These are phyloP conservation scores for Silybum marianum DNA, from an alignment of 129 eudicot genomes.

Conservation along the genomic window DNA sequence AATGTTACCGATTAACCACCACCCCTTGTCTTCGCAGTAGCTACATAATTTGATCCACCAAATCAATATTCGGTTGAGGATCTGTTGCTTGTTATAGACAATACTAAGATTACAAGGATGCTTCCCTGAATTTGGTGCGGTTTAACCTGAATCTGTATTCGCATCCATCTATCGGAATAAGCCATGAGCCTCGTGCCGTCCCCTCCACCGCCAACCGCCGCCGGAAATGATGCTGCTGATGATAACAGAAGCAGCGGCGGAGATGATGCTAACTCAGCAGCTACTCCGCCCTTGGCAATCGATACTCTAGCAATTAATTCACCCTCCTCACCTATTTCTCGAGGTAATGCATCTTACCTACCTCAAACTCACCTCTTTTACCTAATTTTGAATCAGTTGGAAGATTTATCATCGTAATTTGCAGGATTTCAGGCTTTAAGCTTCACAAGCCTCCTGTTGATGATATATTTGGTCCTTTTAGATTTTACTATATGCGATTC, in stretches of 20 bases:
- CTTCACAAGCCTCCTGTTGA: background rate
- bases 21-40: too few relatives aligned
- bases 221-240: conserved; percentile 20
- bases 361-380: background rate
- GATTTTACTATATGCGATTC: conserved; percentile 7
- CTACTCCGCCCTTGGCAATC: conserved; percentile 17
- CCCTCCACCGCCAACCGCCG: conserved; percentile 21
- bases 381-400: background rate
- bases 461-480: background rate
- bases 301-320: conserved; percentile 15
- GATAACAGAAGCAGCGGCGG: conserved; percentile 7
- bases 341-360: conserved; percentile 22
- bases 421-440: conserved; percentile 5
- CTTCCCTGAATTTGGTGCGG: background rate
- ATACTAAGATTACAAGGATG: background rate
- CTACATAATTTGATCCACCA: too few relatives aligned
- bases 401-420: conserved; percentile 1
- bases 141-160: background rate
- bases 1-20: too few relatives aligned
- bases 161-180: background rate
- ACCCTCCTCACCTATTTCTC: conserved; percentile 22
- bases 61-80: background rate
- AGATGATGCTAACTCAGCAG: background rate
- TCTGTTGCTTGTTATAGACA: background rate
- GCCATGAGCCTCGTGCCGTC: conserved; percentile 19